phyloP scores from a whole-genome alignment of 169 alveolate species.

The Plasmodium cynomolgi region DNA sequence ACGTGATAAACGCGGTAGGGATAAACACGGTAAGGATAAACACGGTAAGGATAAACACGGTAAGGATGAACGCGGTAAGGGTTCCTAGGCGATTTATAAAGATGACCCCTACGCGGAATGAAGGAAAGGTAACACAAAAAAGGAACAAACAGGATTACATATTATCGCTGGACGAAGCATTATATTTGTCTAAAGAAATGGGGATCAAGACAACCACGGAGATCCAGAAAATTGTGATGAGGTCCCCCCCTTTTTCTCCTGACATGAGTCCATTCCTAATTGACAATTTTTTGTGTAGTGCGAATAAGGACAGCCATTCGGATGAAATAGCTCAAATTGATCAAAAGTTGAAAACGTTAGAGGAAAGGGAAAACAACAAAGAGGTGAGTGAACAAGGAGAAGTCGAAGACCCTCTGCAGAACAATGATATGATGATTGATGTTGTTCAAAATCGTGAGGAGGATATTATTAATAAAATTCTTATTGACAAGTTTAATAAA shows the following conservation, averaged over 20 bases:
- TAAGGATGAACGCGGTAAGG: not conserved
- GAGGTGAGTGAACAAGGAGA: constrained; percentile 5
- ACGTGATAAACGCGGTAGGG: not conserved
- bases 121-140: constrained; percentile 5
- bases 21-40: too few species aligned
- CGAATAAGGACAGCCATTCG: constrained; percentile 17
- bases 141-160: constrained; percentile 16
- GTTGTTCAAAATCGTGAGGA: not conserved
- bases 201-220: constrained; percentile 87
- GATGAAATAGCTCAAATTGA: constrained; percentile 62
- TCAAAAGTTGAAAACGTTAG: constrained; percentile 26
- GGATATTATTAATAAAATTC: constrained; percentile 10
- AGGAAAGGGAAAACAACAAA: not conserved
- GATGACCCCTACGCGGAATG: not conserved
- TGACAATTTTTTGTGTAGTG: constrained; percentile 80
- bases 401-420: not conserved
- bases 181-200: constrained; percentile 89
- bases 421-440: not conserved
- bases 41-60: not conserved
- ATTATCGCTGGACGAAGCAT: constrained; percentile 81
- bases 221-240: constrained; percentile 82
- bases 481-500: constrained; percentile 40
- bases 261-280: constrained; percentile 85
- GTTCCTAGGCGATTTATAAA: not conserved
- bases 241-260: constrained; percentile 89